phyloP scores from a whole-genome alignment of 1,284 basidiomycete species.

The Athelia psychrophila region DNA sequence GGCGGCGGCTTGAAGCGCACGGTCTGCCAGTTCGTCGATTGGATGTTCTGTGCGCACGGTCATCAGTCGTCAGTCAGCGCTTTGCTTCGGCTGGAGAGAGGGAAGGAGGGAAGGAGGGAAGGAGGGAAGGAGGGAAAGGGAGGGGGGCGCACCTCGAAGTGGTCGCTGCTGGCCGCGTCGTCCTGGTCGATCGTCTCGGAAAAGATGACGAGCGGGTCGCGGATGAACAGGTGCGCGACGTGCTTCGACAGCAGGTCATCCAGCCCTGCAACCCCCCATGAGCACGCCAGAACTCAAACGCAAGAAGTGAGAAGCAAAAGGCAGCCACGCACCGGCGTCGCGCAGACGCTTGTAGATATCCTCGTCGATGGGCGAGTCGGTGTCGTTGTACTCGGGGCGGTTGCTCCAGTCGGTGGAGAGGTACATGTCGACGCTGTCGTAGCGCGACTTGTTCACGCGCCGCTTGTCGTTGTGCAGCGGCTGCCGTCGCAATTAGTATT shows the following conservation, averaged over 20 bases:
- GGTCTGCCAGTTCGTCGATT: constrained; percentile 99
- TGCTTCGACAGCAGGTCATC: constrained; percentile 90
- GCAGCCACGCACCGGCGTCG: too few relatives aligned
- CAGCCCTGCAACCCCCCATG: constrained; percentile 64
- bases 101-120: neutral
- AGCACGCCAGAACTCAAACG: too few relatives aligned
- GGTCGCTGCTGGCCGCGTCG: constrained; percentile 84
- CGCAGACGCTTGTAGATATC: constrained; percentile 70
- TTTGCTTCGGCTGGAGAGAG: neutral
- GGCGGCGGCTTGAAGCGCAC: constrained; percentile 98
- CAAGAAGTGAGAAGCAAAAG: too few relatives aligned
- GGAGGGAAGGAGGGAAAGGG: too few relatives aligned
- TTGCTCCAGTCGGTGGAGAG: constrained; percentile 87
- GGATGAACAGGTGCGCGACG: constrained; percentile 95
- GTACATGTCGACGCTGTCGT: constrained; percentile 95
- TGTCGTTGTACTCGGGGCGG: constrained; percentile 93
- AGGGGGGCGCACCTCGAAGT: constrained; percentile 77
- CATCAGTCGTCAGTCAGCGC: neutral
- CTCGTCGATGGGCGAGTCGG: constrained; percentile 77
- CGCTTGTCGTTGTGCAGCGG: constrained; percentile 75
- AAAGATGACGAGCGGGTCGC: constrained; percentile 95
- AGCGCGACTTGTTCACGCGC: constrained; percentile 92
- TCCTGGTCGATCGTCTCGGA: constrained; percentile 94
- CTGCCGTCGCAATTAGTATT: constrained; percentile 36
- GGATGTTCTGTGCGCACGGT: constrained; percentile 76